Evolutionary conservation across 441 rosid genomes (phyloP).

Genomic region (Croton setiger): DNA sequence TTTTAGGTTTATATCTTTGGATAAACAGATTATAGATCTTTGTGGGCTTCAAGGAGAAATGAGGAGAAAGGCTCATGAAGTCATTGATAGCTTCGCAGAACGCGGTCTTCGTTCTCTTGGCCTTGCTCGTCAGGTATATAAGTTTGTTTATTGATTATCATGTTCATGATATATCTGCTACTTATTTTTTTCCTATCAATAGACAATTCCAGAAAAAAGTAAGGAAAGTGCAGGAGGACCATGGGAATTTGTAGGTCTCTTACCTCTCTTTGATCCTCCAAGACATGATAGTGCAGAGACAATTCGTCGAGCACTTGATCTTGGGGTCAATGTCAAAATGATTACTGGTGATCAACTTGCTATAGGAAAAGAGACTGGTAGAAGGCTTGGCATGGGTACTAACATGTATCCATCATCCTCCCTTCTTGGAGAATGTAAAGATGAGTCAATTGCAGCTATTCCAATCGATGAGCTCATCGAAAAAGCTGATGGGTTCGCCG

Average conservation of each 20-base stretch:
- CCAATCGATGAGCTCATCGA: constrained; percentile 79
- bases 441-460: constrained; percentile 49
- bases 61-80: constrained; percentile 47
- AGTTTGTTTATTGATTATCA: not conserved
- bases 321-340: constrained; percentile 96
- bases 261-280: constrained; percentile 93
- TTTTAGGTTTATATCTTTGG: not conserved
- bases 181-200: not conserved
- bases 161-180: not conserved
- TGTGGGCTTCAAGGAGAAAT: constrained; percentile 58
- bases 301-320: constrained; percentile 81
- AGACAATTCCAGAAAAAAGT: constrained; percentile 65
- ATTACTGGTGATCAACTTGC: constrained; percentile 98
- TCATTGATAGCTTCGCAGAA: constrained; percentile 67
- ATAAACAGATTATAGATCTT: constrained; percentile 63
- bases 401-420: constrained; percentile 94
- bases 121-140: constrained; percentile 63
- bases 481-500: constrained; percentile 90
- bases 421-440: constrained; percentile 65
- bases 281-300: constrained; percentile 96
- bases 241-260: constrained; percentile 90
- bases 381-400: constrained; percentile 95
- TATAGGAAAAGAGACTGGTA: constrained; percentile 89
- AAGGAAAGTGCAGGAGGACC: constrained; percentile 71
- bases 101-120: constrained; percentile 88